Conservation (phyloP, 1,284 basidiomycete genomes). For the Leccinum proliferum region DNA sequence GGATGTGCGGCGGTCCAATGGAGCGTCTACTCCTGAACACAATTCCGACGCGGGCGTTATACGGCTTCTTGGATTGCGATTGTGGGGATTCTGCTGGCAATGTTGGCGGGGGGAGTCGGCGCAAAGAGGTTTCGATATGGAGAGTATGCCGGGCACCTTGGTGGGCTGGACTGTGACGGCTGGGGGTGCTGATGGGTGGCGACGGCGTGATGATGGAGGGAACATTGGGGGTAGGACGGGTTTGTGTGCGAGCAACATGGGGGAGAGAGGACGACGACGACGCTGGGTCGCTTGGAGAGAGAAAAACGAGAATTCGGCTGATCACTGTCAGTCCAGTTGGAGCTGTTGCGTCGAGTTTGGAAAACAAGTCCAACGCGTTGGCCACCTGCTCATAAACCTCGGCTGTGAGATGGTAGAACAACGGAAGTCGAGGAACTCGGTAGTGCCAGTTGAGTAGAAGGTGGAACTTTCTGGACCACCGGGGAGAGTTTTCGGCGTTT, state of each 20-base stretch:
- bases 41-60: constrained; percentile 21
- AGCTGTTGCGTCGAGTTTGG: too few species aligned
- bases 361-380: too few species aligned
- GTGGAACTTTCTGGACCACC: constrained; percentile 28
- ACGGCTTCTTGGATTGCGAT: constrained; percentile 22
- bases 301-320: constrained; percentile 23
- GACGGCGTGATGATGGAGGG: constrained; percentile 41
- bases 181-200: constrained; percentile 64
- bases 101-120: constrained; percentile 31
- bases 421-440: constrained; percentile 35
- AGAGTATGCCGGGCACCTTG: constrained; percentile 62
- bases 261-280: constrained; percentile 8
- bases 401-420: constrained; percentile 25
- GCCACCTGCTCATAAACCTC: too few species aligned
- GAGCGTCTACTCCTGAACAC: constrained; percentile 29
- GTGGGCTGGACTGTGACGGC: constrained; percentile 65
- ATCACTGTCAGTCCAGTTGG: too few species aligned
- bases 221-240: constrained; percentile 37
- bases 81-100: constrained; percentile 17
- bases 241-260: constrained; percentile 62
- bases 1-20: constrained; percentile 30
- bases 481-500: constrained; percentile 38
- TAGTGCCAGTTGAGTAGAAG: constrained; percentile 36
- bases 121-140: constrained; percentile 55
- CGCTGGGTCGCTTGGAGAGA: constrained; percentile 14